A percentile compares a stretch with the other conserved stretches of the same genome.
phyloP scores from a whole-genome alignment of 2,329 filamentous ascomycete genomes.

The Cordyceps cateniannulata region DNA sequence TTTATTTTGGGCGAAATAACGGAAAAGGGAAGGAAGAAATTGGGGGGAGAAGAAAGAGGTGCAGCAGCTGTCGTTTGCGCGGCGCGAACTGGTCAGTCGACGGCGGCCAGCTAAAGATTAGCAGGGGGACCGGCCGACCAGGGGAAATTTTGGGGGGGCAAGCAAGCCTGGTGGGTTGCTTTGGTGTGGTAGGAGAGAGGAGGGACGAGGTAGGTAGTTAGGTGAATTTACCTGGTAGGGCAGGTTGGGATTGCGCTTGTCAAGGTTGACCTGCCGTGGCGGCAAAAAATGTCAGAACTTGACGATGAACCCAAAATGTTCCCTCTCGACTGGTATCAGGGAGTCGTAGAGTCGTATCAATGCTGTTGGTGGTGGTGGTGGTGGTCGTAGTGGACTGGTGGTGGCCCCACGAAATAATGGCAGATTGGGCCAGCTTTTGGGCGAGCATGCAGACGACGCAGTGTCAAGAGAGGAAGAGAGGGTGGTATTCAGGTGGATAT shows the following conservation, averaged over 20 bases:
- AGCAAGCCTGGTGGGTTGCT: not conserved
- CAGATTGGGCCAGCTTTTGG: not conserved
- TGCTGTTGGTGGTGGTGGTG: not conserved
- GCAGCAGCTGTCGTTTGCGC: conserved; percentile 2
- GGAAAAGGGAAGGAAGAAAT: not conserved
- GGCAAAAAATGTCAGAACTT: no score
- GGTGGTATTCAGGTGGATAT: not conserved
- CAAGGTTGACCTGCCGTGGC: no score
- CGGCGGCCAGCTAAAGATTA: not conserved
- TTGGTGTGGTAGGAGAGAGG: not conserved
- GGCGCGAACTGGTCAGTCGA: not conserved
- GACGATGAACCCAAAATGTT: not conserved
- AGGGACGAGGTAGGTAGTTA: not conserved
- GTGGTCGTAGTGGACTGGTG: not conserved
- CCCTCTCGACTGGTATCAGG: not conserved
- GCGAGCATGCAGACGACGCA: not conserved
- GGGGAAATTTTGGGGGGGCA: not conserved
- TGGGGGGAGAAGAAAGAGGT: not conserved
- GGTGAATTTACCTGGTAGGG: not conserved
- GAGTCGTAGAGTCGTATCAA: not conserved
- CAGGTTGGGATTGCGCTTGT: no score
- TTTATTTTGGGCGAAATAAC: not conserved
- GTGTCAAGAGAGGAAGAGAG: not conserved
- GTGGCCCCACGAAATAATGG: not conserved
- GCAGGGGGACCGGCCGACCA: not conserved